Evolutionary conservation across 176 grass and related monocot genomes (phyloP).

Genomic region (Phoenix dactylifera): DNA sequence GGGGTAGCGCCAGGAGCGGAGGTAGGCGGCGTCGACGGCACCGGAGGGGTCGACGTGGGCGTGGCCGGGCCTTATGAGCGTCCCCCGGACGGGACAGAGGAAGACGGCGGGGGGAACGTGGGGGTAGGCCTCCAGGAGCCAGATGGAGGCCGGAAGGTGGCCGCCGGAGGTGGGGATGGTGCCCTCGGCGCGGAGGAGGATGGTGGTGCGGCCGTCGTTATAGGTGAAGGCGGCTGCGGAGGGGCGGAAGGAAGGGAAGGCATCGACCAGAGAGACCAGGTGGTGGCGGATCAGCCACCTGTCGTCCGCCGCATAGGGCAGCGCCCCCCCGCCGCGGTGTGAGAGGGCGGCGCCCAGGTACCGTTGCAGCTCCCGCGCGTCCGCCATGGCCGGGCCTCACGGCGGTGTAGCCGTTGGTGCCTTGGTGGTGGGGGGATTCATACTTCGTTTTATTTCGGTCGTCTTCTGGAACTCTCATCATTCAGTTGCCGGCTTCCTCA

Average conservation of each 20-base stretch:
- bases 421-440: neutral
- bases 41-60: neutral
- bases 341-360: neutral
- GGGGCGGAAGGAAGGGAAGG: neutral
- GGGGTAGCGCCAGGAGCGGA: neutral
- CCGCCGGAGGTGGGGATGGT: neutral
- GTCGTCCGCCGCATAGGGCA: neutral
- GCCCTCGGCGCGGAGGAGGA: slow-evolving; percentile 1
- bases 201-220: slow-evolving; percentile 1
- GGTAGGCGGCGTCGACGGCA: neutral
- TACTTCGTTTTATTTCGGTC: too few relatives aligned
- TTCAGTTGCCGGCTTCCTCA: too few relatives aligned
- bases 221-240: neutral
- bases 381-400: neutral
- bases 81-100: neutral
- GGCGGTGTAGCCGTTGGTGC: neutral
- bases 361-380: neutral
- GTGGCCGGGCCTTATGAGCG: neutral
- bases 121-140: slow-evolving; percentile 1
- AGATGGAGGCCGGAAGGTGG: neutral
- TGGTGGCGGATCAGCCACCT: neutral
- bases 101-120: neutral
- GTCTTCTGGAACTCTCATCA: too few relatives aligned
- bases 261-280: neutral
- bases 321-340: neutral